A percentile compares a stretch with the other conserved stretches of the same genome.
phyloP scores from a whole-genome alignment of 306 rosid genomes.

The Cucumis sativus region Cucumber_9930_V3 NC_026660.2:25968001-25968500 shows the following conservation, averaged over 20 bases:
- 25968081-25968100: conserved; percentile 70
- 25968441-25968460: not conserved
- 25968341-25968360: not conserved
- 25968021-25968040: not conserved
- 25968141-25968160: conserved; percentile 26
- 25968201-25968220: not conserved
- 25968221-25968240: not conserved
- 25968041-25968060: conserved; percentile 17
- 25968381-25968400: not conserved
- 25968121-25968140: conserved; percentile 42
- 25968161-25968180: conserved; percentile 7
- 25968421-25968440: conserved; percentile 2
- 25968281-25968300: not conserved
- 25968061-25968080: conserved; percentile 21
- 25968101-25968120: conserved; percentile 97
- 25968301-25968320: not conserved
- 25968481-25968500: conserved; percentile 14
- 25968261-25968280: not conserved
- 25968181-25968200: not conserved
- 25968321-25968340: not conserved
- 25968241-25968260: not conserved
- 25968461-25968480: conserved; percentile 1
- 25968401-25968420: not conserved
- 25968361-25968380: not conserved
- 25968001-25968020: not conserved